A percentile compares a stretch with the other conserved stretches of the same genome.
phyloP scores from a whole-genome alignment of 768 basidiomycete species.

The Melanogaster broomeanus region DNA sequence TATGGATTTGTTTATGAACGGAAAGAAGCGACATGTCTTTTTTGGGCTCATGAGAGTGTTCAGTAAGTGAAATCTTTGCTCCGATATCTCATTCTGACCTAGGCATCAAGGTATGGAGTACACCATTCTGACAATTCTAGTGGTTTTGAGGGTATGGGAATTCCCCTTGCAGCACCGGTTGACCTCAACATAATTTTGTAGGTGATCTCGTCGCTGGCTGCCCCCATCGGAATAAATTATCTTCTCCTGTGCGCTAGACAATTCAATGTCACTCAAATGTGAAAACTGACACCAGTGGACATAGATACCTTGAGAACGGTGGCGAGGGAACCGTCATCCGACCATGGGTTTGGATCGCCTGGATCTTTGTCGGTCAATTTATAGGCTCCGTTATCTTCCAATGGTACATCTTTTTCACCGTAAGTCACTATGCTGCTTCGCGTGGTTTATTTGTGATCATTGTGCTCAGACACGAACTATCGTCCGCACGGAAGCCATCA shows the following conservation, averaged over 20 bases:
- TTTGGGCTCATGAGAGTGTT: conserved; percentile 15
- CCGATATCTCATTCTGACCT: not conserved
- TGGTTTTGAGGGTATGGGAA: conserved; percentile 8
- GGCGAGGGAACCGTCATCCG: conserved; percentile 49
- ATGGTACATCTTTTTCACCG: conserved; percentile 48
- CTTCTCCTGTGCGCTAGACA: conserved; percentile 26
- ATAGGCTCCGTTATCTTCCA: conserved; percentile 47
- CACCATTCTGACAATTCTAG: conserved; percentile 1
- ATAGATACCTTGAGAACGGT: conserved; percentile 59
- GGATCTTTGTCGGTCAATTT: conserved; percentile 51
- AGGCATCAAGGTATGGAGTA: conserved; percentile 4
- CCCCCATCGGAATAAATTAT: conserved; percentile 33
- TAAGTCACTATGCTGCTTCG: conserved; percentile 5
- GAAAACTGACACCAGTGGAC: not conserved
- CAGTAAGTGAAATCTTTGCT: not conserved
- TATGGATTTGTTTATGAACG: conserved; percentile 22
- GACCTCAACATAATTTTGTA: not conserved
- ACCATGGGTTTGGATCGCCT: conserved; percentile 71
- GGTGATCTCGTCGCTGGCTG: conserved; percentile 24
- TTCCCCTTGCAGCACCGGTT: not conserved
- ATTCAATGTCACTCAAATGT: not conserved
- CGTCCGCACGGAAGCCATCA: conserved; percentile 50
- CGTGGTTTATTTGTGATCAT: not conserved
- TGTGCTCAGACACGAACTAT: conserved; percentile 40
- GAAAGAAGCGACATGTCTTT: conserved; percentile 11